Evolutionary conservation across 73 alveolate species (phyloP).

Genomic region (Blepharisma japonicum): DNA sequence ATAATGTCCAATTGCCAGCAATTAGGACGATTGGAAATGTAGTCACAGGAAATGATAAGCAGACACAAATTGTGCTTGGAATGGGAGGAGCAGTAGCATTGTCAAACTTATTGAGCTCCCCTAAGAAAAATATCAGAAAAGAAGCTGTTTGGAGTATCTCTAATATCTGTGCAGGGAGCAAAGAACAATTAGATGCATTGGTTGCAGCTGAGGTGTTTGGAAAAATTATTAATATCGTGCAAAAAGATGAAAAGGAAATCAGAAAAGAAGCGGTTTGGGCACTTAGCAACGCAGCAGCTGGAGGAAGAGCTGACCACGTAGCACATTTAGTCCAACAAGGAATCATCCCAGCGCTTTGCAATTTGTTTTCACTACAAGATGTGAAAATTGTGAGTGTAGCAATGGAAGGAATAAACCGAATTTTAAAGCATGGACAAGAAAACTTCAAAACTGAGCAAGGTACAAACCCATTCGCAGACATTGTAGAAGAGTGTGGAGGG

Average conservation of each 20-base stretch:
- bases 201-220: constrained; percentile 56
- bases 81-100: constrained; percentile 75
- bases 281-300: constrained; percentile 83
- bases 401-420: constrained; percentile 80
- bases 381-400: constrained; percentile 79
- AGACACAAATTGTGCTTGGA: constrained; percentile 79
- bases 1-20: constrained; percentile 67
- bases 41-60: constrained; percentile 83
- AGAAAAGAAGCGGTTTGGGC: constrained; percentile 93
- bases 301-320: constrained; percentile 67
- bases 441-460: constrained; percentile 36
- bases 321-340: constrained; percentile 68
- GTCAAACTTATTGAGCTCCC: constrained; percentile 62
- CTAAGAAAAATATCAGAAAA: constrained; percentile 78
- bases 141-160: constrained; percentile 94
- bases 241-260: constrained; percentile 71
- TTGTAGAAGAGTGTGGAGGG: constrained; percentile 78
- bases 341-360: constrained; percentile 59
- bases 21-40: constrained; percentile 94
- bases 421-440: constrained; percentile 67
- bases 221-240: constrained; percentile 56
- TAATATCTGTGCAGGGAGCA: constrained; percentile 96
- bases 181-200: constrained; percentile 65
- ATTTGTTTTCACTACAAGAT: constrained; percentile 54
- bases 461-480: constrained; percentile 50